Evolutionary conservation across 805 yeast species (phyloP).

Genomic region (Yamadazyma tumulicola): DNA sequence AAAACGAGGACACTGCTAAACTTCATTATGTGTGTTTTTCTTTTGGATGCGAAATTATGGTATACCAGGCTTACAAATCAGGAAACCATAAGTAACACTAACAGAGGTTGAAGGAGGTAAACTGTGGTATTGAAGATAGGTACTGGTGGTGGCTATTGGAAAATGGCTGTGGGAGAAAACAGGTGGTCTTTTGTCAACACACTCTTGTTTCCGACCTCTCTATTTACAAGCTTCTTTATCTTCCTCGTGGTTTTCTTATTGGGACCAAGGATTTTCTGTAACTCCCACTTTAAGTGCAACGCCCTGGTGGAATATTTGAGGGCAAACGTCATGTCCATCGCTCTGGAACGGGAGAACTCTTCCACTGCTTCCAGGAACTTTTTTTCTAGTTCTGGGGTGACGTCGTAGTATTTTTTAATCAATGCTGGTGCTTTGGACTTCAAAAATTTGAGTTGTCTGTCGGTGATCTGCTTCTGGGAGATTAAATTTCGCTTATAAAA

Average conservation of each 20-base stretch:
- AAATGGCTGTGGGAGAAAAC: too few species aligned
- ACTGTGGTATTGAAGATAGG: too few species aligned
- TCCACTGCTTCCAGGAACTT: constrained; percentile 12
- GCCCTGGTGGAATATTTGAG: constrained; percentile 21
- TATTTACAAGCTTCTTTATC: constrained; percentile 1
- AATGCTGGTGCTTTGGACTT: constrained; percentile 5
- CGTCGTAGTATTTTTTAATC: constrained; percentile 6
- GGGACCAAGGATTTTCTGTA: constrained; percentile 25
- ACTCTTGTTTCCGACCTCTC: too few species aligned
- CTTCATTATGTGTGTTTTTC: too few species aligned
- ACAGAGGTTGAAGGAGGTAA: too few species aligned
- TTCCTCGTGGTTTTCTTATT: constrained; percentile 12
- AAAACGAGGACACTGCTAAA: too few species aligned
- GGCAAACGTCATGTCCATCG: constrained; percentile 28
- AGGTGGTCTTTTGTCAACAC: too few species aligned
- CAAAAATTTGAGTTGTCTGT: constrained; percentile 6
- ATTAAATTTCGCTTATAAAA: background rate
- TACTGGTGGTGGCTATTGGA: too few species aligned
- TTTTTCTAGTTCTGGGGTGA: constrained; percentile 6
- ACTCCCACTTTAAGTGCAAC: constrained; percentile 29
- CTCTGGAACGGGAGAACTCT: constrained; percentile 13
- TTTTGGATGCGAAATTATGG: too few species aligned
- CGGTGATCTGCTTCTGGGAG: background rate
- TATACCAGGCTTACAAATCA: too few species aligned
- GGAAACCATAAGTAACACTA: too few species aligned